phyloP scores from a whole-genome alignment of 257 asterid species.

The Jacaranda copaia region DNA sequence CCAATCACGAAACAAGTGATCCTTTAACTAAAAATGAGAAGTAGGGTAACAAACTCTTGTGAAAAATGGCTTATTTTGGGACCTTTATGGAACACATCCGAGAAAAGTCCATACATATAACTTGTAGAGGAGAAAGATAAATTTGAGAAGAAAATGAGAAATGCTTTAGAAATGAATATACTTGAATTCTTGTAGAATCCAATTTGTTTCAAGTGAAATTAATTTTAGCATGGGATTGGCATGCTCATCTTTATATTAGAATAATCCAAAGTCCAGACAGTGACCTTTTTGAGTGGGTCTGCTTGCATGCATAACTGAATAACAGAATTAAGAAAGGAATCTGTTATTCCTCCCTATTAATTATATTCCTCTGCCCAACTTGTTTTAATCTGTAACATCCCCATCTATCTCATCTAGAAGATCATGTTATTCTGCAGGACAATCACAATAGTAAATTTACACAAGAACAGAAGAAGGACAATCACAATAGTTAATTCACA shows the following conservation, averaged over 20 bases:
- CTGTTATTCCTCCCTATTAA: slow-evolving; percentile 30
- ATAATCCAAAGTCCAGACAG: slow-evolving; percentile 32
- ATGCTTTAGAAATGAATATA: neutral
- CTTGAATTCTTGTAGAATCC: neutral
- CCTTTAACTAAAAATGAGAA: too few relatives aligned
- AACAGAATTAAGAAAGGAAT: slow-evolving; percentile 62
- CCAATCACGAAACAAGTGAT: too few relatives aligned
- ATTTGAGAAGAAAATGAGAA: neutral
- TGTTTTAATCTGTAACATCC: neutral
- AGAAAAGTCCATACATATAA: too few relatives aligned
- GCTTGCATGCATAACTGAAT: slow-evolving; percentile 51
- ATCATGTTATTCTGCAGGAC: slow-evolving; percentile 17
- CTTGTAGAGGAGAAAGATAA: neutral
- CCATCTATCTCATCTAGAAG: neutral
- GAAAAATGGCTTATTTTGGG: too few relatives aligned
- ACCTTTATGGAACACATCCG: too few relatives aligned
- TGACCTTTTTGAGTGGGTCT: slow-evolving; percentile 44
- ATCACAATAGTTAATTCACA: neutral
- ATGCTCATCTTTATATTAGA: slow-evolving; percentile 34
- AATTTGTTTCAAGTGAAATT: neutral
- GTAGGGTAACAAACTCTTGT: too few relatives aligned
- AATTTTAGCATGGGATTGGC: slow-evolving; percentile 41
- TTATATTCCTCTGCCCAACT: slow-evolving; percentile 12
- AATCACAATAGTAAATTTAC: neutral
- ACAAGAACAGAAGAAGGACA: neutral